phyloP scores from a whole-genome alignment of 2,329 filamentous ascomycete species.

The Monosporascus sp. region DNA sequence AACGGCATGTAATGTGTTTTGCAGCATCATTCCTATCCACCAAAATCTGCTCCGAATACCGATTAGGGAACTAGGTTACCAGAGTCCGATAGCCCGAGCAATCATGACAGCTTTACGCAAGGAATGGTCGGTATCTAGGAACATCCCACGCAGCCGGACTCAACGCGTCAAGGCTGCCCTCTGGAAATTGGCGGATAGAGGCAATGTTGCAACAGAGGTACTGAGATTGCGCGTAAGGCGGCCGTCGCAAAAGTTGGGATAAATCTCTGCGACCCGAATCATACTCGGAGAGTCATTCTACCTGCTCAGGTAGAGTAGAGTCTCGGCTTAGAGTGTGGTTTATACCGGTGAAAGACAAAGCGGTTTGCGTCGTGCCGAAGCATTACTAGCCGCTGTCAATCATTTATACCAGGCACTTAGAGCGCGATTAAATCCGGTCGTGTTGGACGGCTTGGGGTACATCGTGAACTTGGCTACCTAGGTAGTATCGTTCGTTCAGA shows the following conservation, averaged over 20 bases:
- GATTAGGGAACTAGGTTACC: neutral
- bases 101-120: neutral
- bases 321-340: no score
- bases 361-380: no score
- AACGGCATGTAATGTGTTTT: neutral
- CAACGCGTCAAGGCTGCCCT: neutral
- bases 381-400: no score
- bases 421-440: no score
- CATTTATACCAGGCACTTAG: no score
- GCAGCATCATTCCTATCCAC: neutral
- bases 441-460: no score
- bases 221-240: no score
- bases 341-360: no score
- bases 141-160: neutral
- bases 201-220: neutral
- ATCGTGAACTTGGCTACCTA: no score
- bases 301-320: neutral
- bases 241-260: no score
- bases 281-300: neutral
- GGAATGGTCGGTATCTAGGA: neutral
- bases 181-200: neutral
- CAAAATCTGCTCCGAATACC: neutral
- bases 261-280: no score
- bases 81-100: neutral
- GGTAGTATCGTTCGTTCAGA: no score